Evolutionary conservation across 305 asterid species (phyloP).

Genomic region (Fraxinus ornus): DNA sequence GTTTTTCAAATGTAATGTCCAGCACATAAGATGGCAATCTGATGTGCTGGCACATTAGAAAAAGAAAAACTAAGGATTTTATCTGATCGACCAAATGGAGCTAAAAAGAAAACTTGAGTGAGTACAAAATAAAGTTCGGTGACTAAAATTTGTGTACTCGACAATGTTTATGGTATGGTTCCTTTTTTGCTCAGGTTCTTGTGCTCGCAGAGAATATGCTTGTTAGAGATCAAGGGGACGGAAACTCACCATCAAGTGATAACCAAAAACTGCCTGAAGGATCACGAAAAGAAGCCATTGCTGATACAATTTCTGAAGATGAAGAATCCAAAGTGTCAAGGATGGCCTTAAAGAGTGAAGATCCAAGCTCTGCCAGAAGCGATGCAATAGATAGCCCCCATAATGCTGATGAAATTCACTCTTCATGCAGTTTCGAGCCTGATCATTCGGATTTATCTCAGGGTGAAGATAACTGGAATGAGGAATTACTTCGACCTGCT

Average conservation of each 20-base stretch:
- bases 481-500: slow-evolving; percentile 29
- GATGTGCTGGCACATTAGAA: background rate
- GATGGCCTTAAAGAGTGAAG: slow-evolving; percentile 37
- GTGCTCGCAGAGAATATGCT: slow-evolving; percentile 37
- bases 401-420: slow-evolving; percentile 34
- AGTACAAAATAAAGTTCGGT: background rate
- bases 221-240: slow-evolving; percentile 27
- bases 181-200: slow-evolving; percentile 42
- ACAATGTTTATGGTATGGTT: slow-evolving; percentile 17
- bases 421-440: slow-evolving; percentile 38
- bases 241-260: slow-evolving; percentile 13
- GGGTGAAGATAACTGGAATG: slow-evolving; percentile 37
- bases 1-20: background rate
- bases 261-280: slow-evolving; percentile 17
- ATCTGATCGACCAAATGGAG: background rate
- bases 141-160: background rate
- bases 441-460: slow-evolving; percentile 47
- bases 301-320: slow-evolving; percentile 32
- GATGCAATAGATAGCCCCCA: slow-evolving; percentile 46
- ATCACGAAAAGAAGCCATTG: slow-evolving; percentile 27
- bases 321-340: slow-evolving; percentile 37
- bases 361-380: slow-evolving; percentile 45
- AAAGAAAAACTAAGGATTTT: background rate
- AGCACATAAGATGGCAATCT: background rate
- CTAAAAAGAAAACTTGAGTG: background rate